These are phyloP conservation scores for Orbilia blumenaviensis DNA, from an alignment of 2,329 filamentous ascomycete genomes.

Conservation along the genomic window DNA sequence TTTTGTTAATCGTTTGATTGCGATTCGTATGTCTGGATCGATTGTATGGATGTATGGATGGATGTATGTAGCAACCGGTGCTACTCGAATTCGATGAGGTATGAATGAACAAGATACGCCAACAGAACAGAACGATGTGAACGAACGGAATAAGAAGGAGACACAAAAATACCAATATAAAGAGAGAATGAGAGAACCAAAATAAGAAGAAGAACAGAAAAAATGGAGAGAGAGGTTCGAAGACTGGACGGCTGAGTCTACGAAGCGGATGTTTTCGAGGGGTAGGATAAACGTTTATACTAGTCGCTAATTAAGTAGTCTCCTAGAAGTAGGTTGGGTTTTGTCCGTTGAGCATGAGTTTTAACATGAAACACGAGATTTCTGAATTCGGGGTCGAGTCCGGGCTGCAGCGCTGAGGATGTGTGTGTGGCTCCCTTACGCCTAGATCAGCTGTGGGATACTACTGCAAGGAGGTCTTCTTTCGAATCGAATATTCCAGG, in stretches of 20 bases:
- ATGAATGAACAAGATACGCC: not conserved
- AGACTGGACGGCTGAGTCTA: not conserved
- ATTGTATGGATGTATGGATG: not conserved
- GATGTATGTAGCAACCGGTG: conserved; percentile 27
- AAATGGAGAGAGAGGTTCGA: no score
- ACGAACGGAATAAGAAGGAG: conserved; percentile 2
- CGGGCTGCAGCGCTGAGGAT: no score
- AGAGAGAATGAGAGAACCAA: no score
- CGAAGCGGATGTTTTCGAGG: not conserved
- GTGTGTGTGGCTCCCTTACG: conserved; percentile 17
- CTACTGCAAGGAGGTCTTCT: not conserved
- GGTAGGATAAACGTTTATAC: conserved; percentile 20
- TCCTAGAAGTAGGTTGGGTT: conserved; percentile 16
- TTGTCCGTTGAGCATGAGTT: conserved; percentile 33
- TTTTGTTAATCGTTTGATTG: not conserved
- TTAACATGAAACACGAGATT: conserved; percentile 50
- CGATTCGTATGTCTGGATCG: not conserved
- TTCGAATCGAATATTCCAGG: not conserved
- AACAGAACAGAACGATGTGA: not conserved
- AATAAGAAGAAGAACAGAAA: not conserved
- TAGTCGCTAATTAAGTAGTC: no score
- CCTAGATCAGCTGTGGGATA: not conserved
- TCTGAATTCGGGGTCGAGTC: conserved; percentile 21
- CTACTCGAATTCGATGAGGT: conserved; percentile 10
- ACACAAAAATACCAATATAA: no score